Percentiles rank a stretch among this genome's conserved stretches.
phyloP scores from a whole-genome alignment of 1,284 basidiomycete genomes.

The Ganoderma leucocontextum region DNA sequence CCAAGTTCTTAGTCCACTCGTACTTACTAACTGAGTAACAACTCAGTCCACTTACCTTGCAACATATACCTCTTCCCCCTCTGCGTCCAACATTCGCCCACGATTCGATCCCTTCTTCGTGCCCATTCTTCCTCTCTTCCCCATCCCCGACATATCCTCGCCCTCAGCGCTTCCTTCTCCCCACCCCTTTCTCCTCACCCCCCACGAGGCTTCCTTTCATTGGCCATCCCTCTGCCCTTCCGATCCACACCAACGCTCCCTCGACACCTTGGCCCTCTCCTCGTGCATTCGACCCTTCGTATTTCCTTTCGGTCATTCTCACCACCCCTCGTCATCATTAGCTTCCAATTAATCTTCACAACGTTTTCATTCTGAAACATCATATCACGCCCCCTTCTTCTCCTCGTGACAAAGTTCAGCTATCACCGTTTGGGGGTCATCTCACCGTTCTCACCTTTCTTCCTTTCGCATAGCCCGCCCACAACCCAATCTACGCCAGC shows the following conservation, averaged over 20 bases:
- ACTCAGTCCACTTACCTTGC: no score
- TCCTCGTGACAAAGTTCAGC: neutral
- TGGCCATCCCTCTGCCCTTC: neutral
- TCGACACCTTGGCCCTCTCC: neutral
- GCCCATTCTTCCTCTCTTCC: conserved; percentile 1
- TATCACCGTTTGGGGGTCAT: neutral
- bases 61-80: no score
- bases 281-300: neutral
- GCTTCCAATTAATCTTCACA: neutral
- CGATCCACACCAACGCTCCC: neutral
- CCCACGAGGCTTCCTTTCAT: neutral
- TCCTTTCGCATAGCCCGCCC: neutral
- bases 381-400: neutral
- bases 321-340: neutral
- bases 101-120: neutral
- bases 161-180: neutral
- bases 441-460: neutral
- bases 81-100: neutral
- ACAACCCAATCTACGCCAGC: neutral
- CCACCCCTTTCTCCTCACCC: neutral
- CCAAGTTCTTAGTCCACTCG: no score
- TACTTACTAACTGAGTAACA: no score
- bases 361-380: neutral
- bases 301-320: neutral
- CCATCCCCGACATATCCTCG: conserved; percentile 10